phyloP scores from a whole-genome alignment of 495 filamentous ascomycete genomes.

The Tuber microsphaerosporum region DNA sequence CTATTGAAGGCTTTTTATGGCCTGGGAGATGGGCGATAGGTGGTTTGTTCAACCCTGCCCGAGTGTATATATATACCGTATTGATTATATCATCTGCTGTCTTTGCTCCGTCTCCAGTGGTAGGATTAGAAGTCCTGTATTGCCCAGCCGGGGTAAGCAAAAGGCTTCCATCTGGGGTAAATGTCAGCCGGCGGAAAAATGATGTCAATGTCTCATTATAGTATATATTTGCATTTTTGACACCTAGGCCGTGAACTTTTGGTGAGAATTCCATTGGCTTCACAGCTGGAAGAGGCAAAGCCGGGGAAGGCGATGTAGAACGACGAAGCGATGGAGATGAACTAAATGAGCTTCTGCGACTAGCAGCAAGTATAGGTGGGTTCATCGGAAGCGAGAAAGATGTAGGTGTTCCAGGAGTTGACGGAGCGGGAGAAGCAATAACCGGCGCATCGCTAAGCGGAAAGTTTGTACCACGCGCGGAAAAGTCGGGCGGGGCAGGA shows the following conservation, averaged over 20 bases:
- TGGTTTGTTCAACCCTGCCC: conserved; percentile 92
- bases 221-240: conserved; percentile 83
- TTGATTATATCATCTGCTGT: conserved; percentile 80
- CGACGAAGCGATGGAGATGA: conserved; percentile 76
- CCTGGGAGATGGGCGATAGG: conserved; percentile 96
- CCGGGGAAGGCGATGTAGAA: conserved; percentile 91
- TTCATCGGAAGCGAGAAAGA: conserved; percentile 92
- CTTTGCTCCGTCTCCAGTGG: conserved; percentile 60
- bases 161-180: conserved; percentile 89
- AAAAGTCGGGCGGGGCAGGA: conserved; percentile 78
- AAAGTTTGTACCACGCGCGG: conserved; percentile 44
- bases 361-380: conserved; percentile 84
- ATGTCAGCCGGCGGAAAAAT: conserved; percentile 90
- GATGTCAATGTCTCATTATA: conserved; percentile 96
- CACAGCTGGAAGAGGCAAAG: conserved; percentile 90
- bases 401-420: conserved; percentile 89
- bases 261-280: conserved; percentile 86
- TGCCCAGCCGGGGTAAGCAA: conserved; percentile 95
- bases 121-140: conserved; percentile 72
- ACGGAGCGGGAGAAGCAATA: conserved; percentile 66
- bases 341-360: conserved; percentile 88
- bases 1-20: conserved; percentile 97
- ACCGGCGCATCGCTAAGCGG: conserved; percentile 31
- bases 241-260: conserved; percentile 61
- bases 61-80: conserved; percentile 96